Conservation (phyloP, 495 filamentous ascomycete species). For the Trichoderma parareesei region DNA sequence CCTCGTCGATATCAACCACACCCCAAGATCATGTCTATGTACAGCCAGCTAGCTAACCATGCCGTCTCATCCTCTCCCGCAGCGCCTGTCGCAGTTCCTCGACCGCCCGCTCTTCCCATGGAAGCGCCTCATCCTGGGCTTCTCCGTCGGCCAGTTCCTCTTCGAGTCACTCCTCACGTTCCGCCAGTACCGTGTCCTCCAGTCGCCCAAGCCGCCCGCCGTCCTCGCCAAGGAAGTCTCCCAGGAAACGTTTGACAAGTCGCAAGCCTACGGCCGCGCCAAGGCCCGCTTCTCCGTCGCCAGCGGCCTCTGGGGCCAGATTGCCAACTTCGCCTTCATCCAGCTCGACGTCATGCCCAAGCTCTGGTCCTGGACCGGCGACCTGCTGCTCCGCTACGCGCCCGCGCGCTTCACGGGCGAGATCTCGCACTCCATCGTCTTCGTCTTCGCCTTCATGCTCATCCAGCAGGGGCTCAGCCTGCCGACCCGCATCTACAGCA, state of each 20-base stretch:
- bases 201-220: constrained; percentile 69
- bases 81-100: constrained; percentile 81
- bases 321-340: constrained; percentile 80
- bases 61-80: constrained; percentile 3
- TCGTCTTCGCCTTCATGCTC: constrained; percentile 79
- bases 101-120: constrained; percentile 92
- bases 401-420: constrained; percentile 79
- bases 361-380: constrained; percentile 76
- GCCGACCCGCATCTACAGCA: constrained; percentile 82
- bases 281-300: constrained; percentile 85
- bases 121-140: constrained; percentile 92
- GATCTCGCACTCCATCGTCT: constrained; percentile 87
- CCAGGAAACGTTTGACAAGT: constrained; percentile 88
- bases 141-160: constrained; percentile 79
- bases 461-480: constrained; percentile 69
- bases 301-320: constrained; percentile 71
- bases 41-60: constrained; percentile 6
- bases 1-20: too few relatives aligned
- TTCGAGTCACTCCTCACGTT: constrained; percentile 79
- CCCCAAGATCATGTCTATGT: background rate
- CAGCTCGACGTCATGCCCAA: constrained; percentile 84
- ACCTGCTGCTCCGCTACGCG: constrained; percentile 61
- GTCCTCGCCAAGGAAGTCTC: constrained; percentile 79
- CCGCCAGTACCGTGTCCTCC: constrained; percentile 79
- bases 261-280: constrained; percentile 91